Percentiles rank a stretch among this genome's conserved stretches.
These are phyloP conservation scores for Beauveria medogensis DNA, from an alignment of 2,329 filamentous ascomycete species.

Conservation along the genomic window DNA sequence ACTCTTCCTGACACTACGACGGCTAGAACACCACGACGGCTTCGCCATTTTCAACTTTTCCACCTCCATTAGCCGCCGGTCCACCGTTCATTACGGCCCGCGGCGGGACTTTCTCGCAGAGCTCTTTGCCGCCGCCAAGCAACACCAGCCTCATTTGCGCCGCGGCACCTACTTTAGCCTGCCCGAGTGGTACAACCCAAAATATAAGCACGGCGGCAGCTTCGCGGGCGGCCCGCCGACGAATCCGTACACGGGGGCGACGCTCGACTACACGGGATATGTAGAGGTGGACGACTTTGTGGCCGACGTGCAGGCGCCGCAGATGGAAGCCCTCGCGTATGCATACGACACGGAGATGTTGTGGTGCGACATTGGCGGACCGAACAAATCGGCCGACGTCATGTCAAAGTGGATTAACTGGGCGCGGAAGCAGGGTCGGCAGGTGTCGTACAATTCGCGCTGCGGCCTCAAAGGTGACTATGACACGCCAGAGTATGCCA, in stretches of 20 bases:
- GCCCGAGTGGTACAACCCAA: slow-evolving; percentile 42
- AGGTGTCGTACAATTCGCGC: slow-evolving; percentile 48
- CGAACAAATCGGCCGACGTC: slow-evolving; percentile 34
- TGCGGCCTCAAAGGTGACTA: slow-evolving; percentile 48
- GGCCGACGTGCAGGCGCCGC: slow-evolving; percentile 34
- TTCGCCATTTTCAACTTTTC: slow-evolving; percentile 32
- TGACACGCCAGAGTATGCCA: slow-evolving; percentile 49
- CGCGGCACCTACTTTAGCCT: slow-evolving; percentile 41
- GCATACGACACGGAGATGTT: slow-evolving; percentile 38
- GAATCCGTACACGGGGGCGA: slow-evolving; percentile 35
- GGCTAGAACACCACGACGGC: slow-evolving; percentile 37
- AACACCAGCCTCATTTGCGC: slow-evolving; percentile 32
- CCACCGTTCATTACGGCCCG: slow-evolving; percentile 32
- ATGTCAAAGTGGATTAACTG: slow-evolving; percentile 34
- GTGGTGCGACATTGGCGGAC: slow-evolving; percentile 40
- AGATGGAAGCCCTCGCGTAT: slow-evolving; percentile 37
- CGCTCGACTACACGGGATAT: slow-evolving; percentile 35
- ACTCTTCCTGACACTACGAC: no score
- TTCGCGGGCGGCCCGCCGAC: slow-evolving; percentile 29
- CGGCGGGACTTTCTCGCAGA: slow-evolving; percentile 32
- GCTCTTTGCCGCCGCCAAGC: slow-evolving; percentile 33
- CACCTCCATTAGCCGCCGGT: slow-evolving; percentile 28
- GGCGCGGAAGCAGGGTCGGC: slow-evolving; percentile 29
- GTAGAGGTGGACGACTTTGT: slow-evolving; percentile 33
- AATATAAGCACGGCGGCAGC: slow-evolving; percentile 34